phyloP scores from a whole-genome alignment of 2,329 filamentous ascomycete genomes.

The Dactylonectria estremocensis region DNA sequence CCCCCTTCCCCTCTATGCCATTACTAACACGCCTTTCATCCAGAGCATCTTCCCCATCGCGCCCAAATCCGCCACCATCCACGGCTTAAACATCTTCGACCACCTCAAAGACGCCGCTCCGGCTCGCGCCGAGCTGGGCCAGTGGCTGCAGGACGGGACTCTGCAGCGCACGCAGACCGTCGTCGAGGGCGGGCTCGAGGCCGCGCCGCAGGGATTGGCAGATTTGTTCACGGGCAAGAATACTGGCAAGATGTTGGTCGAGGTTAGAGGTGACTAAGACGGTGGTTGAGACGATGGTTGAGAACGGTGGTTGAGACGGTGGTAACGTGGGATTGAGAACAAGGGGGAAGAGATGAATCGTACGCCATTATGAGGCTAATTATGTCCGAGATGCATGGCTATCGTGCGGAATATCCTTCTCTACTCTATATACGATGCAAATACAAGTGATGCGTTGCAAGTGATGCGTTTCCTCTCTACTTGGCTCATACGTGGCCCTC shows the following conservation, averaged over 20 bases:
- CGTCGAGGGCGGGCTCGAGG: constrained; percentile 75
- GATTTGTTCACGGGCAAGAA: constrained; percentile 79
- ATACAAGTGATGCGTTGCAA: constrained; percentile 27
- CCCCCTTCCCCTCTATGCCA: constrained; percentile 63
- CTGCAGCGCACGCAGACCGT: constrained; percentile 81
- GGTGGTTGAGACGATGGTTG: constrained; percentile 48
- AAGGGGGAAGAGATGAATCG: constrained; percentile 4
- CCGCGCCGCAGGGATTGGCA: constrained; percentile 74
- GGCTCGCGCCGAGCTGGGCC: constrained; percentile 73
- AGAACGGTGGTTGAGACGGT: constrained; percentile 26
- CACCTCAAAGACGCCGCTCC: constrained; percentile 70
- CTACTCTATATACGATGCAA: constrained; percentile 42
- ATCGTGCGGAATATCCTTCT: constrained; percentile 29
- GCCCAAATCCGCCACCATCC: constrained; percentile 58
- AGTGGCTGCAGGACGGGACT: constrained; percentile 81
- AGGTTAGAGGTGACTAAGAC: constrained; percentile 48
- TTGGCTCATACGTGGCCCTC: neutral
- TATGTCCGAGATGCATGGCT: constrained; percentile 19
- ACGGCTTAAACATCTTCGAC: constrained; percentile 83
- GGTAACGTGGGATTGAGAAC: neutral
- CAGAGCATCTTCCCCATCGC: constrained; percentile 45
- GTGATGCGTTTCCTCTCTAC: neutral
- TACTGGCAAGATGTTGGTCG: constrained; percentile 67
- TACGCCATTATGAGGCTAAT: constrained; percentile 21
- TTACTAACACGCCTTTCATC: constrained; percentile 67